A percentile compares a stretch with the other conserved stretches of the same genome.
phyloP scores from a whole-genome alignment of 805 yeast species.

The Spathaspora passalidarum region DNA sequence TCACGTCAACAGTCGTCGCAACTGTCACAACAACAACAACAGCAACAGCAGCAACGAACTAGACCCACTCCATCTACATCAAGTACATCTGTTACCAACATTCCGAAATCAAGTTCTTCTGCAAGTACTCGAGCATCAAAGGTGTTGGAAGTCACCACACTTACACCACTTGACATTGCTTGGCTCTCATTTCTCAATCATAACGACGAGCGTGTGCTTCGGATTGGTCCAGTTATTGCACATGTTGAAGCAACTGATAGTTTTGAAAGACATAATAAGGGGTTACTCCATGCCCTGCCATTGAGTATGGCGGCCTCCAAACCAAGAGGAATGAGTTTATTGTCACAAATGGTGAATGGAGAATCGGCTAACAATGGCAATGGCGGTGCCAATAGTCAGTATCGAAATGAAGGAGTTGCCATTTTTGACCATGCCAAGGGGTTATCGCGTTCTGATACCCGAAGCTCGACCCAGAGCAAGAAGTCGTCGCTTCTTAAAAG shows the following conservation, averaged over 20 bases:
- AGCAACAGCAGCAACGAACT: neutral
- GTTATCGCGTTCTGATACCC: neutral
- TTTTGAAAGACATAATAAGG: conserved; percentile 57
- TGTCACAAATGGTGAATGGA: conserved; percentile 40
- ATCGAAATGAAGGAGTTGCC: conserved; percentile 54
- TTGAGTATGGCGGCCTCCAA: conserved; percentile 35
- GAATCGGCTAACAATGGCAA: neutral
- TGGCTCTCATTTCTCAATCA: conserved; percentile 56
- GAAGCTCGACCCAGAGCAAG: neutral
- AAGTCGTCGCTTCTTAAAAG: conserved; percentile 10
- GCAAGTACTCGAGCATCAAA: conserved; percentile 21
- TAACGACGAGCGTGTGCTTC: conserved; percentile 58
- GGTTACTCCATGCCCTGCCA: conserved; percentile 58
- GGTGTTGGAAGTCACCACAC: conserved; percentile 40
- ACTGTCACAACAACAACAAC: neutral
- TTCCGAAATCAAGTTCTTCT: neutral
- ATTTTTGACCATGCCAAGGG: conserved; percentile 50
- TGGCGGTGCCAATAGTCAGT: neutral
- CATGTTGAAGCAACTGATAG: conserved; percentile 41
- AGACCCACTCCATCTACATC: neutral
- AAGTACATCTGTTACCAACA: neutral
- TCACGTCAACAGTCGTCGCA: conserved; percentile 1
- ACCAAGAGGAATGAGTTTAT: conserved; percentile 23
- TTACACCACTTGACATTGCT: conserved; percentile 53
- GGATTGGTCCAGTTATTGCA: conserved; percentile 52